A percentile compares a stretch with the other conserved stretches of the same genome.
phyloP scores from a whole-genome alignment of 805 yeast genomes.

The Yueomyces sp. region DNA sequence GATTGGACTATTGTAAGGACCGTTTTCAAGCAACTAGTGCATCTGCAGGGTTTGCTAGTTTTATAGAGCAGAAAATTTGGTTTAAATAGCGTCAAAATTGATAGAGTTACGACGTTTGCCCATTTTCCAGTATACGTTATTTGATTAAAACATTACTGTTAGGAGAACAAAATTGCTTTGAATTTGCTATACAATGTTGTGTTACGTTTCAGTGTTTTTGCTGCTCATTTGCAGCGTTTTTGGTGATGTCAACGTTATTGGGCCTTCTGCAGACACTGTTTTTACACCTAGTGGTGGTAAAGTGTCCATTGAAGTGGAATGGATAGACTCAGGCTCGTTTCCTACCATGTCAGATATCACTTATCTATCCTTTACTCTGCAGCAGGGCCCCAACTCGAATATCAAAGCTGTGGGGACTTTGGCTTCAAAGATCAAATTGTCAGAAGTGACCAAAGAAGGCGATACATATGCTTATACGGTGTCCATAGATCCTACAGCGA shows the following conservation, averaged over 20 bases:
- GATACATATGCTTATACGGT: slow-evolving; percentile 29
- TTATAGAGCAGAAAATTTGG: too few relatives aligned
- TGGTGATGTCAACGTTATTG: slow-evolving; percentile 13
- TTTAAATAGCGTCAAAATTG: too few relatives aligned
- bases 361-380: slow-evolving; percentile 39
- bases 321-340: slow-evolving; percentile 41
- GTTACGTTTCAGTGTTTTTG: too few relatives aligned
- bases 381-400: slow-evolving; percentile 50
- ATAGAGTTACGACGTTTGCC: too few relatives aligned
- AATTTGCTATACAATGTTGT: too few relatives aligned
- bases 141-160: too few relatives aligned
- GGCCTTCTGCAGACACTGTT: slow-evolving; percentile 13
- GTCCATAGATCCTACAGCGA: slow-evolving; percentile 29
- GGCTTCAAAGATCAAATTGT: slow-evolving; percentile 17
- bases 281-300: slow-evolving; percentile 16
- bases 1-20: too few relatives aligned
- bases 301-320: slow-evolving; percentile 25
- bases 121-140: too few relatives aligned
- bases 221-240: not conserved
- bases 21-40: too few relatives aligned
- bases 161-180: too few relatives aligned
- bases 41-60: too few relatives aligned
- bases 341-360: slow-evolving; percentile 35
- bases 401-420: slow-evolving; percentile 30
- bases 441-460: slow-evolving; percentile 15